Percentiles rank a stretch among this genome's conserved stretches.
phyloP scores from a whole-genome alignment of 2,329 filamentous ascomycete species.

The Fusarium sp. region DNA sequence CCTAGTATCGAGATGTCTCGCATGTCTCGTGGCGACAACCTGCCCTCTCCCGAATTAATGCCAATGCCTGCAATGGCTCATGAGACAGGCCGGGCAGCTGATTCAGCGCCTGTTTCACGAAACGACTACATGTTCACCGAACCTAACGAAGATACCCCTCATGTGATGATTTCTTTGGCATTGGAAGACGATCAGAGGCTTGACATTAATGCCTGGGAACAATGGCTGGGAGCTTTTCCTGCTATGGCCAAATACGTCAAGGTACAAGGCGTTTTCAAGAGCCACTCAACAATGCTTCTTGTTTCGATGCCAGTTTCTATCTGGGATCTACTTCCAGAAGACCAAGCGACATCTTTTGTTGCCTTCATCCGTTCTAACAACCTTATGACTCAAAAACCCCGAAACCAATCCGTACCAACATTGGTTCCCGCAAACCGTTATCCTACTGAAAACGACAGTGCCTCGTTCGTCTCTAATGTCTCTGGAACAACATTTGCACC shows the following conservation, averaged over 20 bases:
- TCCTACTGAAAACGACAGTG: constrained; percentile 44
- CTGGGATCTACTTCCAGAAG: constrained; percentile 70
- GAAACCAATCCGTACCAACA: constrained; percentile 39
- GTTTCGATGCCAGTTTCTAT: constrained; percentile 70
- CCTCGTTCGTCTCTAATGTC: constrained; percentile 50
- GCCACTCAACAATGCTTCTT: constrained; percentile 69
- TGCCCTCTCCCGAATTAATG: constrained; percentile 41
- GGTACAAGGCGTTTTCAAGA: constrained; percentile 71
- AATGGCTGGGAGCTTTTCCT: constrained; percentile 68
- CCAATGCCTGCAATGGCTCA: constrained; percentile 33
- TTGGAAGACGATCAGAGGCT: constrained; percentile 68
- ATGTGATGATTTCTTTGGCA: constrained; percentile 71
- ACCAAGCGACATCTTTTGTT: constrained; percentile 68
- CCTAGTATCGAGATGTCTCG: constrained; percentile 68
- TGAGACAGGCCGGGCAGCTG: constrained; percentile 47
- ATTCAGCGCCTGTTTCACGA: constrained; percentile 38
- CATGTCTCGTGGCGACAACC: constrained; percentile 44
- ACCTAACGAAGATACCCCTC: constrained; percentile 67
- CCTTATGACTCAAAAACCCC: constrained; percentile 54
- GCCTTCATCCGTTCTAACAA: constrained; percentile 71
- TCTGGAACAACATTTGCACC: constrained; percentile 52
- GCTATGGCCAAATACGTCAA: constrained; percentile 70
- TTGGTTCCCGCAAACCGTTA: constrained; percentile 43
- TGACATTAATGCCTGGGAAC: constrained; percentile 70
- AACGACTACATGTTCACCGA: constrained; percentile 53